Conservation (phyloP, 257 asterid species). For the Capsicum baccatum region DNA sequence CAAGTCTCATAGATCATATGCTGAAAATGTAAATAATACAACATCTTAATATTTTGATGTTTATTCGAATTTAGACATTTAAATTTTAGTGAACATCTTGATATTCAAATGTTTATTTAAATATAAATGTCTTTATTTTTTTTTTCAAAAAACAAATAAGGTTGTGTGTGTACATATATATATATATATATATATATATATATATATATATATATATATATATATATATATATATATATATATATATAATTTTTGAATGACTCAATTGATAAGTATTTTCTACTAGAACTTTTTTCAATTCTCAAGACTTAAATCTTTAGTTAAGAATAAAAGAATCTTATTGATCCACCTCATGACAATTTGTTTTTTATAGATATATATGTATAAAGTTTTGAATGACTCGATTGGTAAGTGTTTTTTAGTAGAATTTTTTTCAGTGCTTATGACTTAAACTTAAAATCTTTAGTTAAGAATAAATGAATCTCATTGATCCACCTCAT, state of each 20-base stretch:
- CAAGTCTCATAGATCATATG: not conserved
- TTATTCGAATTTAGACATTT: not conserved
- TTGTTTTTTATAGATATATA: not conserved
- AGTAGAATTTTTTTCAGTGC: no score
- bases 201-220: not conserved
- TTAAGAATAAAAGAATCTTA: not conserved
- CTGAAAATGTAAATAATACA: not conserved
- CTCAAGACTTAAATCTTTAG: not conserved
- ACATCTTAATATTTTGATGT: not conserved
- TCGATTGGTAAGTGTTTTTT: no score
- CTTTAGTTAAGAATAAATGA: no score
- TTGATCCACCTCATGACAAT: not conserved
- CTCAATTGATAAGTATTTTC: not conserved
- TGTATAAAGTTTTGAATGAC: no score
- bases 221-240: not conserved
- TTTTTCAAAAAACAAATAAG: no score
- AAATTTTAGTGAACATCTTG: not conserved
- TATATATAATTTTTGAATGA: not conserved
- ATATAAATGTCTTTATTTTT: not conserved
- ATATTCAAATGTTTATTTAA: not conserved
- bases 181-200: no score
- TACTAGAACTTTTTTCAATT: not conserved
- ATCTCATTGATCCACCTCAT: no score
- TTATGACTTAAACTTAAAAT: no score
- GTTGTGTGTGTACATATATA: no score